Base-by-base conservation (phyloP, 2,329 filamentous ascomycete species). In the Aureobasidium subglaciale region DNA sequence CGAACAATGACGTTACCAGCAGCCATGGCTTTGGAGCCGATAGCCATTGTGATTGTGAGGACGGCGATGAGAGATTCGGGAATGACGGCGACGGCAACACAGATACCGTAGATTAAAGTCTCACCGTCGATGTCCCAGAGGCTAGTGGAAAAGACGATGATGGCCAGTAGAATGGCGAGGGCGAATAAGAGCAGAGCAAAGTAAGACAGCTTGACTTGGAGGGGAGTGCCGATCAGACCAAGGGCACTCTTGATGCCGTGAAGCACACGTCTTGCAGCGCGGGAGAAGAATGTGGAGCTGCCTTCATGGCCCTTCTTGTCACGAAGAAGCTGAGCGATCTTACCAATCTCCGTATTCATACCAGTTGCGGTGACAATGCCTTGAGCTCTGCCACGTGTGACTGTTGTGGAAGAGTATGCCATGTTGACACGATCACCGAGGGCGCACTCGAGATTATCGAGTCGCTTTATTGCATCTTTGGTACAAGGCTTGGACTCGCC, bases 201-300 rank as follows among this genome's bases (percentile, higher is more conserved):
- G 70, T 91, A 90, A 73, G 87, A 89, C 50, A 96, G 78, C 65
- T 88, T 92, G 61, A 86, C 85, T 72, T 95, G 89, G 42, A 96
- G 76, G 0, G 90, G 90, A 1, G 90, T 95, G 48, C 90, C 90
- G 6, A 52, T 52, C 2, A 52, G 35, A 11, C 46, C 46, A 30
- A 52, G 55, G 81, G 46, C 46, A 7, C 46, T 52, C 24, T 52
- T 52, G 16, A 40, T 85, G 58, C 87, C 78, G 50, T 85, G 85
- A 8, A 88, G 73, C 64, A 88, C 9, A 22, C 46, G 46, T 30
- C 30, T 25, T 3, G 24, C 24, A 20, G 24, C n/a, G 22, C 46
- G 46, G 8, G 46, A 52, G 4, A 40, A 2, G 10, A 40, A 40
- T 8, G 32, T 30, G 1, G 34, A 52, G 15, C 71, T 80, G 57